phyloP scores from a whole-genome alignment of 805 yeast species.

The Hagleromyces aurorensis region DNA sequence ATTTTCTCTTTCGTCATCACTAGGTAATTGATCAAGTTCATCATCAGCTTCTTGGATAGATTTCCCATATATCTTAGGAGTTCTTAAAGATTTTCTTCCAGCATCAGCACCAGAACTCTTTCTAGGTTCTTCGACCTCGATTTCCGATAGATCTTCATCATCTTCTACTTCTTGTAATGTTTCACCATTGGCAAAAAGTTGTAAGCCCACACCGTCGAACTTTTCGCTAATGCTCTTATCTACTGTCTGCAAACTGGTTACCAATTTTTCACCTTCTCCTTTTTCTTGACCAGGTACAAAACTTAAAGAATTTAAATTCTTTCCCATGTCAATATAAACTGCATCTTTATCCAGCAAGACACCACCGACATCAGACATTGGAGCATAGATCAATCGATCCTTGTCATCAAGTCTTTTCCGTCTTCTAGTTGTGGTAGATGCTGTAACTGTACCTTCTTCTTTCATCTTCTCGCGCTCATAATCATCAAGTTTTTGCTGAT shows the following conservation, averaged over 20 bases:
- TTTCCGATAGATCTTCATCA: slow-evolving; percentile 30
- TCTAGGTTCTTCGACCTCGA: slow-evolving; percentile 18
- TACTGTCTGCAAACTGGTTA: slow-evolving; percentile 71
- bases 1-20: slow-evolving; percentile 39
- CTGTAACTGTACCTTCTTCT: slow-evolving; percentile 51
- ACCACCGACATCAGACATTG: slow-evolving; percentile 99
- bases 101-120: slow-evolving; percentile 45
- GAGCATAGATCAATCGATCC: slow-evolving; percentile 92
- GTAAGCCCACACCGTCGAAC: slow-evolving; percentile 60
- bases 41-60: slow-evolving; percentile 40
- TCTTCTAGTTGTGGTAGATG: slow-evolving; percentile 62
- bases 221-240: slow-evolving; percentile 51
- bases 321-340: slow-evolving; percentile 68
- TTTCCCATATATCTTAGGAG: slow-evolving; percentile 50
- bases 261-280: slow-evolving; percentile 83
- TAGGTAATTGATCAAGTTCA: slow-evolving; percentile 37
- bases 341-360: slow-evolving; percentile 95
- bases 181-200: slow-evolving; percentile 59
- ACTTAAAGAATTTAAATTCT: slow-evolving; percentile 26
- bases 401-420: slow-evolving; percentile 89
- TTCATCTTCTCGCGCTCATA: slow-evolving; percentile 64
- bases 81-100: slow-evolving; percentile 63
- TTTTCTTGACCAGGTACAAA: slow-evolving; percentile 58
- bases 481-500: slow-evolving; percentile 78
- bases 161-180: slow-evolving; percentile 39